Conservation (phyloP, 2,329 filamentous ascomycete genomes). For the Colletotrichum sp. region DNA sequence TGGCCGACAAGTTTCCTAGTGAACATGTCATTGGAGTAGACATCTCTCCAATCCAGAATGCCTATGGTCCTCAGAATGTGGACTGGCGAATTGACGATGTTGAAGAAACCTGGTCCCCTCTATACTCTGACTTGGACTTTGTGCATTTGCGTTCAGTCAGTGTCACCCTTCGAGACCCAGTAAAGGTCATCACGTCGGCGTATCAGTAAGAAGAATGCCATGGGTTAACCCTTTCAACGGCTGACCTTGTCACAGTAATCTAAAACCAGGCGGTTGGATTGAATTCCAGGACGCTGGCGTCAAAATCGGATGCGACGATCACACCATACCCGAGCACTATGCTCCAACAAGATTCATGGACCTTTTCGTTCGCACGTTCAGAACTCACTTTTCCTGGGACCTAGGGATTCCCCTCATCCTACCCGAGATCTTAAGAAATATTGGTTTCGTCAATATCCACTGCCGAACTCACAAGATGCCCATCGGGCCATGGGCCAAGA, state of each 20-base stretch:
- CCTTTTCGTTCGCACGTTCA: constrained; percentile 35
- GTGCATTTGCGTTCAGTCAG: constrained; percentile 59
- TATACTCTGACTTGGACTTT: constrained; percentile 50
- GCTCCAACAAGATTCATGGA: constrained; percentile 30
- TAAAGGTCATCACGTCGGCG: constrained; percentile 50
- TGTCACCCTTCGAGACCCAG: constrained; percentile 56
- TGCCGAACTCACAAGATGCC: constrained; percentile 34
- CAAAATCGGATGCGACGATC: constrained; percentile 36
- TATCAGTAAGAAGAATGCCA: constrained; percentile 39
- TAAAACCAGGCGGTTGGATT: constrained; percentile 44
- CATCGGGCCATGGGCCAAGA: constrained; percentile 42
- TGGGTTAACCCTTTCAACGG: not conserved
- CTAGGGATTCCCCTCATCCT: constrained; percentile 32
- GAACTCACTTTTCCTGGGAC: constrained; percentile 38
- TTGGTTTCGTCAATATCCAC: constrained; percentile 39
- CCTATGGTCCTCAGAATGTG: constrained; percentile 60
- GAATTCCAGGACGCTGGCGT: constrained; percentile 41
- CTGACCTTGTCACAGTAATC: constrained; percentile 28
- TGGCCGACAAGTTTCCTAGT: constrained; percentile 49
- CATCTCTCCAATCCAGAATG: constrained; percentile 48
- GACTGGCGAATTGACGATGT: constrained; percentile 56
- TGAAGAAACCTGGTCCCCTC: constrained; percentile 36
- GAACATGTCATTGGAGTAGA: constrained; percentile 51
- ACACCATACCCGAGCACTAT: constrained; percentile 21
- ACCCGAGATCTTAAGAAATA: constrained; percentile 29